Base-by-base conservation (phyloP, 2,329 filamentous ascomycete species). In the Clonostachys rhizophaga region DNA sequence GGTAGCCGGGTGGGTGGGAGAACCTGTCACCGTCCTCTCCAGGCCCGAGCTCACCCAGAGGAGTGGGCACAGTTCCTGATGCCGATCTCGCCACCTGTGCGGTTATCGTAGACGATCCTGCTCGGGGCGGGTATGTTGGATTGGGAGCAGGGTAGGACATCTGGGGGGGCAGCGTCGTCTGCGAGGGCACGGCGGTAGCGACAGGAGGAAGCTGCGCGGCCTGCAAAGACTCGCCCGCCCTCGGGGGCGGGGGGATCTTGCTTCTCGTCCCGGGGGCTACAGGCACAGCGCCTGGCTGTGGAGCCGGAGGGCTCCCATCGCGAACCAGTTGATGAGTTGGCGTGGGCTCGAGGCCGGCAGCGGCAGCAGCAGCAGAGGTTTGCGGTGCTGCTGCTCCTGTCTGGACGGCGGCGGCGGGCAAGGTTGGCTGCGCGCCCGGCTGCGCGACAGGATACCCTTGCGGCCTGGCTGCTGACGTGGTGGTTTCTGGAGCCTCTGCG, bases 231-330 rank as follows among this genome's bases (percentile, higher is more conserved):
- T 80, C 72, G 36, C 74, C 74, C 34, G 64, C 68, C 56, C 70
- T 78, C 45, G 78, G 76, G 42, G 78, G 76, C 47, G 77, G 75
- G 48, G 76, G 76, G 34, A 78, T 52, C 40, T 51, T 45, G 39
- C 24, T 30, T 30, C 53, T 54, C 40, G 49, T 52, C 39, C 51
- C 58, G 20, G 68, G 55, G 43, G 75, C 64, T 41, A 66, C 58
- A 37, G 81, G 80, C 40, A 72, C 66, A 37, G 79, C 75, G 46
- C 79, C 79, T 36, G 81, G 79, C 54, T 83, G 79, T 33, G 81
- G 79, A 51, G 73, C 65, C 47, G 79, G 73, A 43, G 79, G 79
- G 14, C 64, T 65, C 41, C 61, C 54, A 43, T 54, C 50, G 24
- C 56, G 46, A 43, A 24, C 20, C 14, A 20, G 36, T 34, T 30